phyloP scores from a whole-genome alignment of 208 protist species.

The Phytomonas serpens region DNA sequence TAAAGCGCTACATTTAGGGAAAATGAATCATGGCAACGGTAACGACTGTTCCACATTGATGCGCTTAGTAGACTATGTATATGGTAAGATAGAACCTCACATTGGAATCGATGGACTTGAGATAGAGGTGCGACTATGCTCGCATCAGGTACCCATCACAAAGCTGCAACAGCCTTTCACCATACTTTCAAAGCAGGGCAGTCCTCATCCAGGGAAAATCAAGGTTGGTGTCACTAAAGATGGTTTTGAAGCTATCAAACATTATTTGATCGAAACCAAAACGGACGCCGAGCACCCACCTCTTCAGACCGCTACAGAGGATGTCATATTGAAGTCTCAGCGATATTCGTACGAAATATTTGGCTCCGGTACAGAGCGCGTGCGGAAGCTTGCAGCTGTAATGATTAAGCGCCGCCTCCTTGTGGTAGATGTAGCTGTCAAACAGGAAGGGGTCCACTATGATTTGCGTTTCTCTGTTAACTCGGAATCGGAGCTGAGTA shows the following conservation, averaged over 20 bases:
- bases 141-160: constrained; percentile 14
- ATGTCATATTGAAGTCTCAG: constrained; percentile 25
- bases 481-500: constrained; percentile 16
- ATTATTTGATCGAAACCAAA: constrained; percentile 12
- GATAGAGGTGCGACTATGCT: constrained; percentile 62
- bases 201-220: constrained; percentile 9
- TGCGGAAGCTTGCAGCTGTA: constrained; percentile 13
- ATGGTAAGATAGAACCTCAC: constrained; percentile 20
- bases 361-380: constrained; percentile 16
- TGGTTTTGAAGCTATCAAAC: constrained; percentile 34
- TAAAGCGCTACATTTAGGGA: not conserved
- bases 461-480: constrained; percentile 61
- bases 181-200: not conserved
- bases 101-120: constrained; percentile 29
- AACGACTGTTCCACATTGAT: not conserved
- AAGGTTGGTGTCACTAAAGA: constrained; percentile 26
- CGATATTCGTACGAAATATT: constrained; percentile 51
- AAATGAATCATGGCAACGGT: not conserved
- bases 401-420: constrained; percentile 48
- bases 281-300: constrained; percentile 4
- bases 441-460: constrained; percentile 31
- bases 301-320: constrained; percentile 26
- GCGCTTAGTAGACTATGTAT: constrained; percentile 10
- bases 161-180: not conserved
- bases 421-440: constrained; percentile 49